These are phyloP conservation scores for Colletotrichum lupini DNA, from an alignment of 2,329 filamentous ascomycete genomes.

Conservation along the genomic window DNA sequence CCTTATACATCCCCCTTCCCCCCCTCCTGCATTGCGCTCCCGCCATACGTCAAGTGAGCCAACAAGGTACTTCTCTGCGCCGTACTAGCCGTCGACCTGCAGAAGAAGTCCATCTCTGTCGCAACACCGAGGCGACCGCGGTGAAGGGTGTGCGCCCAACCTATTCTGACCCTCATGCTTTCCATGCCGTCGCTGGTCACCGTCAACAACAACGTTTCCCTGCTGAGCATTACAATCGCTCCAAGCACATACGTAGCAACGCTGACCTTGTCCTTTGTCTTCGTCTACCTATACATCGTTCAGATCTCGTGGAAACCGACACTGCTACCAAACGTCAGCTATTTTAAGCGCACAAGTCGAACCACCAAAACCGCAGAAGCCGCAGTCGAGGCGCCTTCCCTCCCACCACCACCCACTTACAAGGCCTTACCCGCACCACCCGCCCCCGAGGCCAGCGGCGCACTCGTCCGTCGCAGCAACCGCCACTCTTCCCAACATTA, in stretches of 20 bases:
- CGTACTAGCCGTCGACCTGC: conserved; percentile 1
- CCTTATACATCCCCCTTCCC: neutral
- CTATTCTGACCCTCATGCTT: conserved; percentile 32
- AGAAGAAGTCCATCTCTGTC: conserved; percentile 15
- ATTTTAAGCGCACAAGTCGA: conserved; percentile 37
- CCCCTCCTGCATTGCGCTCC: neutral
- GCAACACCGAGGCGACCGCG: conserved; percentile 24
- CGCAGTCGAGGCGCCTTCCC: conserved; percentile 26
- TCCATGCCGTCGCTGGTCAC: conserved; percentile 70
- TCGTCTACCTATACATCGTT: conserved; percentile 61
- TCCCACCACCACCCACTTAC: conserved; percentile 28
- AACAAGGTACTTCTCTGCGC: conserved; percentile 6
- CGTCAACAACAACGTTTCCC: conserved; percentile 70
- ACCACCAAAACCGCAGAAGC: conserved; percentile 36
- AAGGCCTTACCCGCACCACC: conserved; percentile 38
- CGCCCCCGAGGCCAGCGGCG: conserved; percentile 23
- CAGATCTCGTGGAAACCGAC: conserved; percentile 41
- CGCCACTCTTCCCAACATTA: conserved; percentile 7
- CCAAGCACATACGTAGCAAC: conserved; percentile 68
- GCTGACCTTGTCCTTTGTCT: conserved; percentile 60
- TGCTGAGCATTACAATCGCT: conserved; percentile 68
- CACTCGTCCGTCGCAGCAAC: conserved; percentile 29
- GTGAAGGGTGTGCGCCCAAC: conserved; percentile 6
- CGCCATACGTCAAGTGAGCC: conserved; percentile 6
- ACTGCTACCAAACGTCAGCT: conserved; percentile 37